Conservation (phyloP, 148 eudicot species). For the Heliamphora exappendiculata region DNA sequence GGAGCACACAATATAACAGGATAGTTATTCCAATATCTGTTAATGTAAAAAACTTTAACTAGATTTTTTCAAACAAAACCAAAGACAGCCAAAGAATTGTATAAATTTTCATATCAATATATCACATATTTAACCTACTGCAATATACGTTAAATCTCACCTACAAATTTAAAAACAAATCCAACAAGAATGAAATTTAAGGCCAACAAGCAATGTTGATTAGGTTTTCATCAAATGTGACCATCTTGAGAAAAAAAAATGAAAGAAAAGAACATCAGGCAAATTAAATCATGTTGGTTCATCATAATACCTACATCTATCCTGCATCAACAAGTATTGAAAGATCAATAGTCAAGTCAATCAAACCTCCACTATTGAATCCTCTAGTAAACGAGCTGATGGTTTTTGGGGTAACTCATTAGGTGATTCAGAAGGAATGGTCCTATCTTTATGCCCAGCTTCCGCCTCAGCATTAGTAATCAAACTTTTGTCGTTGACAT, state of each 20-base stretch:
- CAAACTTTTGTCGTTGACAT: slow-evolving; percentile 14
- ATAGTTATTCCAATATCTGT: too few species aligned
- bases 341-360: background rate
- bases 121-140: too few species aligned
- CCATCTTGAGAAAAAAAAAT: background rate
- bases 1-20: too few species aligned
- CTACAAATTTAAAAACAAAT: background rate
- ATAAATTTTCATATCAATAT: too few species aligned
- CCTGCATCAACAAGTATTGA: background rate
- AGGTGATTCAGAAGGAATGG: slow-evolving; percentile 17
- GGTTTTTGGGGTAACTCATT: slow-evolving; percentile 15
- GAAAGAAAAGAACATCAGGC: background rate
- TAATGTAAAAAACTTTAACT: too few species aligned
- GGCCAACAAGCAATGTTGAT: background rate
- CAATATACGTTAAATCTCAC: too few species aligned
- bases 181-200: background rate
- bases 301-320: background rate
- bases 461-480: slow-evolving; percentile 19
- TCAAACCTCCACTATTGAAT: slow-evolving; percentile 36
- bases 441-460: slow-evolving; percentile 17
- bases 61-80: too few species aligned
- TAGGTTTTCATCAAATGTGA: background rate
- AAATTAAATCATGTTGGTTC: background rate
- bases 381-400: slow-evolving; percentile 15
- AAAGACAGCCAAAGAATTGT: too few species aligned